A percentile compares a stretch with the other conserved stretches of the same genome.
phyloP scores from a whole-genome alignment of 2,329 filamentous ascomycete genomes.

The Diaporthe longicolla region DNA sequence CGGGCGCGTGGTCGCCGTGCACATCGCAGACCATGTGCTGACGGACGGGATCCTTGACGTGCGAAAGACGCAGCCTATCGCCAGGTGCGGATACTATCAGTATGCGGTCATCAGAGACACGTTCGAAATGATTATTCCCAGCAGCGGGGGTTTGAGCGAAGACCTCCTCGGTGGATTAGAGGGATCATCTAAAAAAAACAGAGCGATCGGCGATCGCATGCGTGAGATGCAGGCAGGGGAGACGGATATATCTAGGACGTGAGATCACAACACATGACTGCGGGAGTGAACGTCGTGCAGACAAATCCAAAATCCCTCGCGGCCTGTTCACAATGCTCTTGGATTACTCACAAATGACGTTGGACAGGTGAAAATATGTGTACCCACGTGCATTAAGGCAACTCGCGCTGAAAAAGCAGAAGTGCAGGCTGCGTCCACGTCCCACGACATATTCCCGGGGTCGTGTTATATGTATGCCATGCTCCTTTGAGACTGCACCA shows the following conservation, averaged over 20 bases:
- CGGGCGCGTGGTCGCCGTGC: constrained; percentile 68
- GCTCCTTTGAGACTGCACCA: background rate
- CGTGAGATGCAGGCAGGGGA: background rate
- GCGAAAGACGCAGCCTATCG: constrained; percentile 70
- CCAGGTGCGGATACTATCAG: constrained; percentile 71
- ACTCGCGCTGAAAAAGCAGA: background rate
- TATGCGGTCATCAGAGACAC: constrained; percentile 69
- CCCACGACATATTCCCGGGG: too few relatives aligned
- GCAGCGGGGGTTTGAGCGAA: constrained; percentile 38
- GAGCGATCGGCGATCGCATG: constrained; percentile 12
- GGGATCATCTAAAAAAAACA: constrained; percentile 38
- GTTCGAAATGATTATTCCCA: constrained; percentile 71
- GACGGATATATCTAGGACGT: background rate
- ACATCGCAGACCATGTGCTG: constrained; percentile 68
- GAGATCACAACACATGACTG: background rate
- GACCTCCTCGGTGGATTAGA: constrained; percentile 44
- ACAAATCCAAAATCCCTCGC: background rate
- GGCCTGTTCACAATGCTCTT: background rate
- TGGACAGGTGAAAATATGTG: background rate
- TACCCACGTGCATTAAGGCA: background rate
- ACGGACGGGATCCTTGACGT: constrained; percentile 70
- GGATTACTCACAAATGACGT: background rate
- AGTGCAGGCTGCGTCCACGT: background rate
- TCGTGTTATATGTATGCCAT: background rate
- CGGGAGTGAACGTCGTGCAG: background rate